Evolutionary conservation across 495 filamentous ascomycete genomes (phyloP).

Genomic region (Aspergillus bridgeri): DNA sequence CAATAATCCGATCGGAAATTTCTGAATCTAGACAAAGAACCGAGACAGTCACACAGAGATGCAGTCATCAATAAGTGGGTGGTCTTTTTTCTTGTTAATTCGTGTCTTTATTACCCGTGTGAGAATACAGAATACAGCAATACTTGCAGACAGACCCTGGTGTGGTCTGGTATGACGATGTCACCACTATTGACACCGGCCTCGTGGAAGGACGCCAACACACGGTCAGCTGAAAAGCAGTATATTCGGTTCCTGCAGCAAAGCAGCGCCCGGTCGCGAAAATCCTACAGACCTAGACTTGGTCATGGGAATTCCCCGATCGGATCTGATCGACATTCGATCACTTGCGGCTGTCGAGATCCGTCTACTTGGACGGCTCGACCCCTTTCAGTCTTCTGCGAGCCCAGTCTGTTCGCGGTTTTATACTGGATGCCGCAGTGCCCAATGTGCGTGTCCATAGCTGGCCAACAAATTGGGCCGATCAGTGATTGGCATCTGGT

Average conservation of each 20-base stretch:
- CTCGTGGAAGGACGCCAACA: not conserved
- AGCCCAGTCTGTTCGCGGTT: not conserved
- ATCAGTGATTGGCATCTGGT: slow-evolving; percentile 6
- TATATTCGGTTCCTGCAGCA: slow-evolving; percentile 8
- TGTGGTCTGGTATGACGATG: not conserved
- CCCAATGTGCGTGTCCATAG: not conserved
- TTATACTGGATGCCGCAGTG: not conserved
- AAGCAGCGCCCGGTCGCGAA: slow-evolving; percentile 5
- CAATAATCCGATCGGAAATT: not conserved
- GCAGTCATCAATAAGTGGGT: not conserved
- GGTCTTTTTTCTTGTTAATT: not conserved
- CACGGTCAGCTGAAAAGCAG: slow-evolving; percentile 8
- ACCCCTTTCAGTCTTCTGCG: too few species aligned
- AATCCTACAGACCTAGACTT: not conserved
- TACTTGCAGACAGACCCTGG: not conserved
- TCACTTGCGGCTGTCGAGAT: not conserved
- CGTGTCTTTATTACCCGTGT: not conserved
- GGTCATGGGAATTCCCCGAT: slow-evolving; percentile 3
- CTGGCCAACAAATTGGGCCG: not conserved
- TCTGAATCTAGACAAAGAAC: slow-evolving; percentile 5
- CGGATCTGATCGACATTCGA: slow-evolving; percentile 11
- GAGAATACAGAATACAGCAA: not conserved
- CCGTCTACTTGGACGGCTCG: not conserved
- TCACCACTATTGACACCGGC: not conserved
- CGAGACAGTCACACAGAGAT: slow-evolving; percentile 1